Conservation (phyloP, 169 alveolate species). For the Theileria annulata region DNA sequence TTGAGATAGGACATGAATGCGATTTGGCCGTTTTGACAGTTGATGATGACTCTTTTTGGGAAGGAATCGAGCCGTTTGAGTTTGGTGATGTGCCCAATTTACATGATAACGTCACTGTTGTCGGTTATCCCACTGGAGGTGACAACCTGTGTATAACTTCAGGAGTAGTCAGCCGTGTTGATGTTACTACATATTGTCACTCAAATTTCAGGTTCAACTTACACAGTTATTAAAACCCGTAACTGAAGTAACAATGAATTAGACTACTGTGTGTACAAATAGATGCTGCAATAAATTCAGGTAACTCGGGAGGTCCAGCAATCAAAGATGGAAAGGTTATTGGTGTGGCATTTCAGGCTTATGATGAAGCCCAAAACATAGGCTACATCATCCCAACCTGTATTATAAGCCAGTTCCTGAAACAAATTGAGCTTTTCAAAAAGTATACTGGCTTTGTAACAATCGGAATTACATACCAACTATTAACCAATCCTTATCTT, state of each 20-base stretch:
- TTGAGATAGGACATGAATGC: conserved; percentile 82
- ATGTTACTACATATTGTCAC: conserved; percentile 72
- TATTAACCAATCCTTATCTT: conserved; percentile 71
- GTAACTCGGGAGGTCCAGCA: conserved; percentile 88
- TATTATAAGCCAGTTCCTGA: conserved; percentile 72
- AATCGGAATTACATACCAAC: conserved; percentile 78
- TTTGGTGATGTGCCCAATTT: conserved; percentile 79
- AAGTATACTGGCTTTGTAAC: conserved; percentile 78
- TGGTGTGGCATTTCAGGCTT: conserved; percentile 85
- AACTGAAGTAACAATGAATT: too few relatives aligned
- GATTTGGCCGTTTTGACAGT: conserved; percentile 82
- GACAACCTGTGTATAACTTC: conserved; percentile 85
- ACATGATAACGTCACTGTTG: conserved; percentile 80
- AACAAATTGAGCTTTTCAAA: conserved; percentile 57
- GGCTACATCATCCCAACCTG: conserved; percentile 80
- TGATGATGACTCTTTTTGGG: conserved; percentile 77
- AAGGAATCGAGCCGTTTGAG: conserved; percentile 71
- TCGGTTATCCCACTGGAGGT: conserved; percentile 89
- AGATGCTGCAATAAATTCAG: conserved; percentile 89
- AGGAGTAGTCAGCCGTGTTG: conserved; percentile 87
- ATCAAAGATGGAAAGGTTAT: conserved; percentile 80
- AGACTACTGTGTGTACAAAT: conserved; percentile 84
- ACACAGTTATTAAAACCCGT: too few relatives aligned
- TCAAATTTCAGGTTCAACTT: conserved; percentile 67
- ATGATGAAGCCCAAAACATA: conserved; percentile 80